Base-by-base conservation (phyloP, 345 rosid genomes). In the Microthlaspi erraticum region DNA sequence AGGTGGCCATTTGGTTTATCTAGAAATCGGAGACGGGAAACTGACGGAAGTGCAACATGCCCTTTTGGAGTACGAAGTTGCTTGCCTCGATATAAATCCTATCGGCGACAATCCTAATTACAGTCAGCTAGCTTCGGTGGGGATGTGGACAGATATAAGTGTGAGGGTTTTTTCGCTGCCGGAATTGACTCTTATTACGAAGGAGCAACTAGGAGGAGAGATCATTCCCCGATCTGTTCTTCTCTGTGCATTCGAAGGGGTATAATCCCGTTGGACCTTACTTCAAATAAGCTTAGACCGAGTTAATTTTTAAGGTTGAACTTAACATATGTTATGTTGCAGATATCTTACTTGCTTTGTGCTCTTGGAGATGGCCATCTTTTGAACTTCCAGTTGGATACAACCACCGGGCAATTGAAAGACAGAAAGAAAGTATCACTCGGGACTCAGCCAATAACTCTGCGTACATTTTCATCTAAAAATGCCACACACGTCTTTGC, bases 361-460 rank as follows among this genome's bases (percentile, higher is more conserved):
- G 98, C 98, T 59, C 98, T 95, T 65, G 97, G 99, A 83, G 99
- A 94, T 78, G 98, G 99, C 10, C 97, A 92, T 83, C 96, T 95
- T 60, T 73, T 95, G 69, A 95, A 87, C 81, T 95, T 92, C 73
- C 81, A 83, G 60, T 77, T 95, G 83, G 93, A 90, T 80, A 82
- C 87, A 85, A 85, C 79, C 37, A 84, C 83, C 0, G 98, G 99
- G 29, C 90, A 92, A 78, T 80, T 95, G 60, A 78, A 88, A 10
- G 92, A 95, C 78, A 87, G 97, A 67, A 95, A 95, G 59, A 95
- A 89, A 80, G 96, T 92, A 29, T 95, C 99, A n/a, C 86, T 95
- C 10, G 99, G 99, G 34, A 90, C 97, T 60, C 97, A 92, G 74
- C 99, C 99, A 26, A 92, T 95, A 60, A 90, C 99, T 8, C 96